A percentile compares a stretch with the other conserved stretches of the same genome.
These are phyloP conservation scores for Klebsormidium nitens DNA, from an alignment of 139 green algal species.

Conservation along the genomic window DNA sequence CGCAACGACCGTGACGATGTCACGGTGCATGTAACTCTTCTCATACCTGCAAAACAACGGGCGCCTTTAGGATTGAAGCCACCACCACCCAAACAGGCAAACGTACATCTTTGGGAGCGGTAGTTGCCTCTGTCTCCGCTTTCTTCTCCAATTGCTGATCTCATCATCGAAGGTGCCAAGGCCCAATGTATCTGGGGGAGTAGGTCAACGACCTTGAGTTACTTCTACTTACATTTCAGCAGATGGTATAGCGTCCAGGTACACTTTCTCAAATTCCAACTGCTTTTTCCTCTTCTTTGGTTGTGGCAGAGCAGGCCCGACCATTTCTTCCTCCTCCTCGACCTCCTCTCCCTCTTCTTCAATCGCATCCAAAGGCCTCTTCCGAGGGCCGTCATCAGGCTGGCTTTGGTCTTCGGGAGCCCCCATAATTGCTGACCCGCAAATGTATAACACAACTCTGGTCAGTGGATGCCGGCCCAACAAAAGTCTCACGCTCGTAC, in stretches of 20 bases:
- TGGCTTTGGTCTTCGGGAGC: neutral
- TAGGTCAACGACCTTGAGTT: neutral
- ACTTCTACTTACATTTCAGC: conserved; percentile 32
- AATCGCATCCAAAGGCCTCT: too few relatives aligned
- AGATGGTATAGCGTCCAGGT: conserved; percentile 37
- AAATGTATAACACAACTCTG: too few relatives aligned
- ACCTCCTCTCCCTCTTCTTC: conserved; percentile 8
- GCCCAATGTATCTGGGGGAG: neutral
- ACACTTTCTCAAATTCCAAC: conserved; percentile 39
- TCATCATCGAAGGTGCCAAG: neutral
- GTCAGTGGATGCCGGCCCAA: too few relatives aligned
- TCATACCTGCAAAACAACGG: conserved; percentile 79
- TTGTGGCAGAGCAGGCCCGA: conserved; percentile 21
- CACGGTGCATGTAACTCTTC: conserved; percentile 95
- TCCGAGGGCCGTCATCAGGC: neutral
- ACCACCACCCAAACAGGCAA: neutral
- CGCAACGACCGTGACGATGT: conserved; percentile 81
- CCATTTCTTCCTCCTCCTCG: conserved; percentile 11
- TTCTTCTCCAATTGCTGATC: neutral
- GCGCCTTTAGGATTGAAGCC: neutral
- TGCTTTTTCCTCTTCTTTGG: conserved; percentile 37
- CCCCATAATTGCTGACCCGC: neutral
- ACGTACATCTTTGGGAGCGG: neutral
- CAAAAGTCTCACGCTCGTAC: too few relatives aligned
- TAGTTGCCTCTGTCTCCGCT: neutral